A percentile compares a stretch with the other conserved stretches of the same genome.
Evolutionary conservation across 306 rosid species (phyloP).

Genomic region (Vigna angularis): DNA sequence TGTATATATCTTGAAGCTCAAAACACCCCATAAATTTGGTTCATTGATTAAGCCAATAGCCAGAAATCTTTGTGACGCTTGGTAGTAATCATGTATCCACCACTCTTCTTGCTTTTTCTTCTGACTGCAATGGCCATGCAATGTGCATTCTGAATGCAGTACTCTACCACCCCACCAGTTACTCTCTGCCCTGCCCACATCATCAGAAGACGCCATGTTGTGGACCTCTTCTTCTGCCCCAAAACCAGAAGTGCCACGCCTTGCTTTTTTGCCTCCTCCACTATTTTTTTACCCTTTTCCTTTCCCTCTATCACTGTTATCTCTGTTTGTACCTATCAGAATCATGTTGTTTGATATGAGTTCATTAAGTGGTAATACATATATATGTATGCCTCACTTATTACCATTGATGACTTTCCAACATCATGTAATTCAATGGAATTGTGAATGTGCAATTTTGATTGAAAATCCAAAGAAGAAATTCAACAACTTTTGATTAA

Average conservation of each 20-base stretch:
- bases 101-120: constrained; percentile 78
- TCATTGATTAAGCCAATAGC: constrained; percentile 71
- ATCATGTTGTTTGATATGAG: constrained; percentile 18
- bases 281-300: constrained; percentile 82
- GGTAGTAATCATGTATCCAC: constrained; percentile 94
- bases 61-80: constrained; percentile 98
- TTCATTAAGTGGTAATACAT: neutral
- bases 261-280: constrained; percentile 89
- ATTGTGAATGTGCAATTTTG: neutral
- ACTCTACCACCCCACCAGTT: constrained; percentile 67
- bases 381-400: constrained; percentile 7
- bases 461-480: constrained; percentile 23
- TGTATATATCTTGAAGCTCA: constrained; percentile 21
- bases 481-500: constrained; percentile 11
- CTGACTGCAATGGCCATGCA: constrained; percentile 98
- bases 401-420: constrained; percentile 17
- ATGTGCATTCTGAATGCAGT: constrained; percentile 85
- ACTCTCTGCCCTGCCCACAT: constrained; percentile 79
- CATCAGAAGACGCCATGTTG: constrained; percentile 90
- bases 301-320: constrained; percentile 74
- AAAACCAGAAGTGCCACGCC: constrained; percentile 73
- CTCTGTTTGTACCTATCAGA: constrained; percentile 76
- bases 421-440: constrained; percentile 27
- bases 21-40: neutral
- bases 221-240: constrained; percentile 90